These are phyloP conservation scores for Amesomyces nigricolor DNA, from an alignment of 2,329 filamentous ascomycete species.

Conservation along the genomic window DNA sequence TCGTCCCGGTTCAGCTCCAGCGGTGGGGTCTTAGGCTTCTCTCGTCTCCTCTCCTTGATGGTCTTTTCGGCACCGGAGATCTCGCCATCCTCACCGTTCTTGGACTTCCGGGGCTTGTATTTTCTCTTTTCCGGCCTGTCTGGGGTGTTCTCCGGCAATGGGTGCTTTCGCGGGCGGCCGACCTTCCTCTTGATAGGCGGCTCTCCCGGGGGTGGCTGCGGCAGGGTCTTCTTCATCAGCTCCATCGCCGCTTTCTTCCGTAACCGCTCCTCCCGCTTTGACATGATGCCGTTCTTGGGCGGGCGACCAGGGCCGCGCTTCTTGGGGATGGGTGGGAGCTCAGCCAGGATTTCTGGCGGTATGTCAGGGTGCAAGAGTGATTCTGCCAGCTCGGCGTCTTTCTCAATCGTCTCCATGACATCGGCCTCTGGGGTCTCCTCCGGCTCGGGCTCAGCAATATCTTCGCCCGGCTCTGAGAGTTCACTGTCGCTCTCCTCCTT, in stretches of 20 bases:
- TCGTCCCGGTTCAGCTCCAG: slow-evolving; percentile 50
- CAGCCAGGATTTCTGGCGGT: slow-evolving; percentile 24
- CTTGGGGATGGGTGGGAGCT: slow-evolving; percentile 45
- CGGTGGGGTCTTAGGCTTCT: slow-evolving; percentile 59
- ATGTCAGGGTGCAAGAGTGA: slow-evolving; percentile 19
- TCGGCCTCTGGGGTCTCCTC: slow-evolving; percentile 29
- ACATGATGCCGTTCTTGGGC: slow-evolving; percentile 79
- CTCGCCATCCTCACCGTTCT: slow-evolving; percentile 45
- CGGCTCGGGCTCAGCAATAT: slow-evolving; percentile 30
- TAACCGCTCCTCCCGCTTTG: slow-evolving; percentile 64
- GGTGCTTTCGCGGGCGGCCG: slow-evolving; percentile 59
- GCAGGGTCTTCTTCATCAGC: slow-evolving; percentile 46
- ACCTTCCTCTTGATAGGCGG: slow-evolving; percentile 58
- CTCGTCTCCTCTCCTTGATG: slow-evolving; percentile 54
- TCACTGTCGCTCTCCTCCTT: slow-evolving; percentile 31
- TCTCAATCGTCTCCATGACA: slow-evolving; percentile 32
- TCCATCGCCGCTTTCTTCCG: slow-evolving; percentile 55
- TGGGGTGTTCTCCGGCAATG: slow-evolving; percentile 49
- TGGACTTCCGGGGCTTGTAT: slow-evolving; percentile 54
- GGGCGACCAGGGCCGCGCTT: slow-evolving; percentile 74
- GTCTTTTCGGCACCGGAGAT: slow-evolving; percentile 49
- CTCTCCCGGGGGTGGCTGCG: slow-evolving; percentile 43
- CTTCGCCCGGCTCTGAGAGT: slow-evolving; percentile 29
- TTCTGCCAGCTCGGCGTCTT: slow-evolving; percentile 23
- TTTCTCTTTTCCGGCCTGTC: slow-evolving; percentile 58